Evolutionary conservation across 73 alveolate species (phyloP), one percentile per base, ranked within the genome.

Genomic region (Paramecium sonneborni): DNA sequence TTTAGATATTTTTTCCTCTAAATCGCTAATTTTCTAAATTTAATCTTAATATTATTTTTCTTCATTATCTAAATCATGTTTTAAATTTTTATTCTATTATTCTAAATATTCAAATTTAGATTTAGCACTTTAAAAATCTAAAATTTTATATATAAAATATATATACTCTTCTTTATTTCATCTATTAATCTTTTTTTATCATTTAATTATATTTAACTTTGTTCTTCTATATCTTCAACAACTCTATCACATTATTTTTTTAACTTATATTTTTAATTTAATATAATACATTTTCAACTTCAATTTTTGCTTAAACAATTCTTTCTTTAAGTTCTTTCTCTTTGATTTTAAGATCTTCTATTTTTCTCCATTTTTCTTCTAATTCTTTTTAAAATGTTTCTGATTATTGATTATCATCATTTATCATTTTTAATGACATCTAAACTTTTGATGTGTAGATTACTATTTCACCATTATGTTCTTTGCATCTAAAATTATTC

Each of bases 21-120:
- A 38, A 62, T 62, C 84, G 6, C 48, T 15, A 62, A 62, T 62
- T 15, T 95, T 92, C 26, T 86, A 89, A n/a, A 85, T 48, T 43
- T 95, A 95, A 15, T 92, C 93, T 15, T 56, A 67, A 76, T 57
- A 87, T 76, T 94, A 85, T 57, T 92, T 88, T n/a, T 93, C 82
- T 38, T 95, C 98, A 68, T 96, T 93, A 69, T 92, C 94, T n/a
- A 94, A 84, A 35, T 95, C 98, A 57, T 70, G 85, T 28, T 88
- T 21, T 9, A 69, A 32, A 69, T 88, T 76, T 34, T 70, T 85
- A 70, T 88, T 88, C 76, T 88, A 44, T 21, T 52, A 56, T 41
- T 52, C 74, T 39, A 62, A 28, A 70, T 69, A 88, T 70, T 38
- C 70, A 6, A 69, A 69, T 44, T 88, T 88, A 21, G 85, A 37